These are phyloP conservation scores for Platanthera zijinensis DNA, from an alignment of 106 monocot genomes.

Conservation along the genomic window DNA sequence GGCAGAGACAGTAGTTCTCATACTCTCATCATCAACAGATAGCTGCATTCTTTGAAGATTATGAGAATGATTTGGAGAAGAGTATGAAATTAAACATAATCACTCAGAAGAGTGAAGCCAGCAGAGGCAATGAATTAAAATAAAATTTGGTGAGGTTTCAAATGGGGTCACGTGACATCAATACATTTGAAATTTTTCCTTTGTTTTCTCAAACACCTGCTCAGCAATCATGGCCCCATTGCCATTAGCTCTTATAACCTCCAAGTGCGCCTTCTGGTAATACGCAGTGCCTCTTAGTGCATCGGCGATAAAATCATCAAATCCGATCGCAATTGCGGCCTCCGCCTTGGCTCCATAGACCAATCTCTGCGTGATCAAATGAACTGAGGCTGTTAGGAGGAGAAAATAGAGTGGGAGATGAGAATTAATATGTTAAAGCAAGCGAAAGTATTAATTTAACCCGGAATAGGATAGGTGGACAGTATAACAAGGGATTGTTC, in stretches of 20 bases:
- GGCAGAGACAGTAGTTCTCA: too few relatives aligned
- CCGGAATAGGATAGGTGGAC: too few relatives aligned
- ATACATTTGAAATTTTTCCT: slow-evolving; percentile 79
- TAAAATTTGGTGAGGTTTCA: not conserved
- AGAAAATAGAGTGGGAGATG: not conserved
- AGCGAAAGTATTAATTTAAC: too few relatives aligned
- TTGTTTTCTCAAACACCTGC: slow-evolving; percentile 82
- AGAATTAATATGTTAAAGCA: not conserved
- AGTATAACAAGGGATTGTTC: too few relatives aligned
- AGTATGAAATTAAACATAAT: not conserved
- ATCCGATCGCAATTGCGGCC: slow-evolving; percentile 85
- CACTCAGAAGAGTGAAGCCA: not conserved
- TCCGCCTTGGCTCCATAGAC: slow-evolving; percentile 89
- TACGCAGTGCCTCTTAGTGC: slow-evolving; percentile 65
- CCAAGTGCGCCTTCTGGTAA: slow-evolving; percentile 75
- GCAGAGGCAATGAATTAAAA: not conserved
- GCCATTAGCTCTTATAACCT: slow-evolving; percentile 79
- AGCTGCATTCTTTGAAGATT: too few relatives aligned
- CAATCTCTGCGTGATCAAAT: slow-evolving; percentile 55
- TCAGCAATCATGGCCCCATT: slow-evolving; percentile 80
- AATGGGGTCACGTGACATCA: slow-evolving; percentile 2
- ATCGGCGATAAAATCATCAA: slow-evolving; percentile 87
- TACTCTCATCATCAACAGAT: too few relatives aligned
- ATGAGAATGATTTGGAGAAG: not conserved
- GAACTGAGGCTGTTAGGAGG: too few relatives aligned